These are phyloP conservation scores for Posidonia australis DNA, from an alignment of 106 monocot genomes.

Conservation along the genomic window DNA sequence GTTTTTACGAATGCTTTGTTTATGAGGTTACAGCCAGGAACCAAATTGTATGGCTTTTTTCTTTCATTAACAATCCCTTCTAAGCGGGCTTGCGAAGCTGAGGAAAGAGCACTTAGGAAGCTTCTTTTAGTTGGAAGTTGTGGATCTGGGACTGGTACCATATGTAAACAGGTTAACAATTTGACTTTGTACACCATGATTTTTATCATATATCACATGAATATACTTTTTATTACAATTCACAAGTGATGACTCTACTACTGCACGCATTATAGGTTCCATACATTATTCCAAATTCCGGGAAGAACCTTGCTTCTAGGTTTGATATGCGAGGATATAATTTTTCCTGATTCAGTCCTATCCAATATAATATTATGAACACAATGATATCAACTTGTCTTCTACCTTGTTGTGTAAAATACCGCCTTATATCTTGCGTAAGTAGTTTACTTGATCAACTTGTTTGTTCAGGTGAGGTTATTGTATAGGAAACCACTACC, in stretches of 20 bases:
- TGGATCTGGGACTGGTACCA: slow-evolving; percentile 80
- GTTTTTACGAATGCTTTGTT: not conserved
- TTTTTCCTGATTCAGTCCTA: no score
- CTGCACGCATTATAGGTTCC: no score
- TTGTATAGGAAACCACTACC: slow-evolving; percentile 5
- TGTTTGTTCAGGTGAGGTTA: slow-evolving; percentile 11
- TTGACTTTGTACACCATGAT: not conserved
- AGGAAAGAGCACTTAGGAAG: slow-evolving; percentile 52
- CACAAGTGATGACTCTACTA: no score
- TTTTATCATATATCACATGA: not conserved
- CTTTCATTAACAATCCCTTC: slow-evolving; percentile 69
- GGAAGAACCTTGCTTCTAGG: no score
- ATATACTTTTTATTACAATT: no score
- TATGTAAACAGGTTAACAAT: slow-evolving; percentile 76
- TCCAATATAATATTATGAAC: no score
- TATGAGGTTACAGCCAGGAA: slow-evolving; percentile 40
- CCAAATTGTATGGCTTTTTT: slow-evolving; percentile 69
- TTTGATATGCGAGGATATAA: no score
- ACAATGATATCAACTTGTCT: no score
- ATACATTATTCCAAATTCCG: no score
- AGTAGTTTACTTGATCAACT: no score
- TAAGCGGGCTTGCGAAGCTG: slow-evolving; percentile 24
- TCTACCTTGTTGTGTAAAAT: no score
- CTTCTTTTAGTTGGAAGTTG: slow-evolving; percentile 64
- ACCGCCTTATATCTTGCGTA: no score